Percentiles rank a stretch among this genome's conserved stretches.
Evolutionary conservation across 2,329 filamentous ascomycete genomes (phyloP).

Genomic region (Atkinsonella texensis): DNA sequence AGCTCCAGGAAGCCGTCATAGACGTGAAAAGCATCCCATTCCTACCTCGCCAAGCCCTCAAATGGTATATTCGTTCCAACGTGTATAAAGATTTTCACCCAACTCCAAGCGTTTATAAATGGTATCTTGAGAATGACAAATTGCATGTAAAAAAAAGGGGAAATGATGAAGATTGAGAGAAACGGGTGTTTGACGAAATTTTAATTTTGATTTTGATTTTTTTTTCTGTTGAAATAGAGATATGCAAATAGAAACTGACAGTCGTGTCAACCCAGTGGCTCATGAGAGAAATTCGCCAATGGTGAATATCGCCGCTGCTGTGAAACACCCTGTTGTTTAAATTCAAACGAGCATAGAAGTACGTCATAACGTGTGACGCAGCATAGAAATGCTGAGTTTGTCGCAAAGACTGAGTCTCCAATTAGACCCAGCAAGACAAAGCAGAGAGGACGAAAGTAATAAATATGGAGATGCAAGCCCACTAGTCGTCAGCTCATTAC

Average conservation of each 20-base stretch:
- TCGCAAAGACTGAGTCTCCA: no score
- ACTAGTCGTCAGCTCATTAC: not conserved
- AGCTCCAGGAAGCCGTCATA: not conserved
- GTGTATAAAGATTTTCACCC: not conserved
- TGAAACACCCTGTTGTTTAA: not conserved
- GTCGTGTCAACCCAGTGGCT: no score
- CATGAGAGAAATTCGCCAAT: no score
- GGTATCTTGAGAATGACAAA: not conserved
- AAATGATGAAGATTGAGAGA: not conserved
- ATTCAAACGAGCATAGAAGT: not conserved
- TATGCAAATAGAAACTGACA: no score
- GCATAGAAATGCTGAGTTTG: not conserved
- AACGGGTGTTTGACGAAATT: not conserved
- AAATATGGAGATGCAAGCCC: not conserved
- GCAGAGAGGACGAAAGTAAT: not conserved
- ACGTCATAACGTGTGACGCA: not conserved
- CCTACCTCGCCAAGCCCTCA: not conserved
- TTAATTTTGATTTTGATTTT: no score
- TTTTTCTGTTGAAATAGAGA: no score
- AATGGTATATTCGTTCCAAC: not conserved
- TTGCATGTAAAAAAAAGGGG: not conserved
- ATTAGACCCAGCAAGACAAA: no score
- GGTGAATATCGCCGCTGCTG: no score
- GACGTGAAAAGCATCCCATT: not conserved
- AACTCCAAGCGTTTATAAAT: not conserved